Conservation (phyloP, 176 grass and related monocot genomes). For the Eragrostis curvula region DNA sequence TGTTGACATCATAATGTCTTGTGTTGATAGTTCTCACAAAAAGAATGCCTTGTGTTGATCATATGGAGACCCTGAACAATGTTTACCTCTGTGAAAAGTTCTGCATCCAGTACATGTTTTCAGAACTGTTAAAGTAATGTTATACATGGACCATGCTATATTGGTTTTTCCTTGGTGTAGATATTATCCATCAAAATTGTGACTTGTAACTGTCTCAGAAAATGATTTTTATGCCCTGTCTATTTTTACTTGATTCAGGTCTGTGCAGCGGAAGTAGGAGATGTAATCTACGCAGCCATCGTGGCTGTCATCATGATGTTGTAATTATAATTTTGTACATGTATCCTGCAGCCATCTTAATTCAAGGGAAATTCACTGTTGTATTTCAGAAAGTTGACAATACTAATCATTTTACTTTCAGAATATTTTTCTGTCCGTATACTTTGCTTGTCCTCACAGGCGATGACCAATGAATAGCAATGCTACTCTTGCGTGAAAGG, state of each 20-base stretch:
- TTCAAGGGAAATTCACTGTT: conserved; percentile 10
- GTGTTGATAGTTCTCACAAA: neutral
- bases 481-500: neutral
- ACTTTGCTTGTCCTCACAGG: neutral
- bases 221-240: neutral
- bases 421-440: neutral
- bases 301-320: conserved; percentile 25
- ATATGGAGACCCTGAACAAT: too few relatives aligned
- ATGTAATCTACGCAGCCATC: conserved; percentile 42
- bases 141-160: neutral
- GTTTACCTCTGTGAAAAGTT: conserved; percentile 16
- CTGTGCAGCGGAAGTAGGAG: conserved; percentile 37
- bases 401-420: conserved; percentile 12
- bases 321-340: conserved; percentile 57
- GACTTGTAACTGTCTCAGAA: neutral
- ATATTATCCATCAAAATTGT: neutral
- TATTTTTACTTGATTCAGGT: conserved; percentile 35
- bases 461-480: neutral
- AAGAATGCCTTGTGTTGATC: neutral
- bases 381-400: conserved; percentile 29
- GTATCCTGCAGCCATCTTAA: conserved; percentile 40
- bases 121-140: neutral
- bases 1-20: neutral
- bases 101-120: neutral
- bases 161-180: neutral